Percentiles rank a stretch among this genome's conserved stretches.
Conservation (phyloP, 331 rosid genomes). For the Quercus lobata region DNA sequence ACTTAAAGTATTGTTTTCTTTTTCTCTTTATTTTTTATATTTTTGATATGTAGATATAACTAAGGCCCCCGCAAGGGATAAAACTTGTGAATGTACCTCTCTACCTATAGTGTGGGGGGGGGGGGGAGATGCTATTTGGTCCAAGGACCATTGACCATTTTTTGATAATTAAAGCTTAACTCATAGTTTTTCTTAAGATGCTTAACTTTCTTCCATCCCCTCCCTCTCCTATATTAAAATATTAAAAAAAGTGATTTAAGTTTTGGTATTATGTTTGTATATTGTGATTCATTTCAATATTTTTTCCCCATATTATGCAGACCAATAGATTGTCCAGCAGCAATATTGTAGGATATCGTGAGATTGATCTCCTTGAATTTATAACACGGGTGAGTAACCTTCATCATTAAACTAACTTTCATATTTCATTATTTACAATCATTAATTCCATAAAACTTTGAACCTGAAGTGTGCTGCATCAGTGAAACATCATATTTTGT, state of each 20-base stretch:
- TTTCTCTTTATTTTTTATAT: neutral
- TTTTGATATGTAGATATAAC: neutral
- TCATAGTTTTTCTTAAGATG: neutral
- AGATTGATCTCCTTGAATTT: slow-evolving; percentile 83
- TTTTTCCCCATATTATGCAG: slow-evolving; percentile 41
- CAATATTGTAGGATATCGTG: slow-evolving; percentile 84
- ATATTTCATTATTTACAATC: neutral
- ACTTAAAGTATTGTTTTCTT: neutral
- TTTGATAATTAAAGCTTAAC: neutral
- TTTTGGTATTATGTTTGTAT: neutral
- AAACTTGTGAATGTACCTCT: neutral
- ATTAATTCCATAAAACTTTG: neutral
- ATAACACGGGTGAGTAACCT: slow-evolving; percentile 55
- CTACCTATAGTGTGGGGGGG: neutral
- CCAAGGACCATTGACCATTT: neutral
- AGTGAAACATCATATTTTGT: neutral
- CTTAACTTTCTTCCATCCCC: neutral
- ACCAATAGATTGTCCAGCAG: slow-evolving; percentile 77
- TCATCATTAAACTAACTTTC: neutral
- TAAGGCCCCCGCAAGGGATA: neutral
- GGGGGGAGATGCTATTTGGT: neutral
- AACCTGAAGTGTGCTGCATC: neutral
- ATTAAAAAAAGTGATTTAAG: neutral
- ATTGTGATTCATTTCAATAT: slow-evolving; percentile 17
- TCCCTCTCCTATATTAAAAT: neutral